Evolutionary conservation across 768 basidiomycete species (phyloP), one percentile per base, ranked within the genome.

Genomic region (Amanita jacksonii): DNA sequence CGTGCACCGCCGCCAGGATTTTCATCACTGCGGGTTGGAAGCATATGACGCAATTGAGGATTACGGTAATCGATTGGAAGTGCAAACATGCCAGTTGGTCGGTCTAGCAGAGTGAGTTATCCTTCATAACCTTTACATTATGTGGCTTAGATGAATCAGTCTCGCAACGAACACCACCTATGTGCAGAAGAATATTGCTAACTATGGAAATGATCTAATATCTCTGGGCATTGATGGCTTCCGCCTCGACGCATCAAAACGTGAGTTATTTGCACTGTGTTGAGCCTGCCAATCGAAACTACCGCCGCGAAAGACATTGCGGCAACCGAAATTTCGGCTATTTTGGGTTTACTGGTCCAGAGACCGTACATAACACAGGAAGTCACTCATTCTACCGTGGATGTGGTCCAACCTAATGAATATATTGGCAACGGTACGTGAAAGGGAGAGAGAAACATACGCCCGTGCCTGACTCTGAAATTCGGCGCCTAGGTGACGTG

Each of bases 351-450:
- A 5, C 59, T 83, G 8, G 60, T 59, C 1, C 46, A 47, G 2
- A 53, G 25, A 4, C 70, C 72, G 0, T 83, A 82, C 52, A 71
- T 83, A 32, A 78, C 79, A 0, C 82, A 83, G 54, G 82, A 83
- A 54, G 70, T 71, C 19, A 69, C 70, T n/a, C 78, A 63, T 23
- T 70, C 70, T 9, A 38, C 58, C 0, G 77, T 75, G 0, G 69
- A 81, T 46, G 66, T 75, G 2, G 57, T 74, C 10, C 69, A 71
- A 35, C 80, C 81, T 0, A 67, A 67, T 1, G 69, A 80, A 52
- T 85, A 83, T 52, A 62, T 62, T 6, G 54, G 53, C 0, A 80
- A 69, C 47, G 38, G 38, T 39, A 13, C 25, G 38, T 22, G 8
- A 22, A 39, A 25, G 8, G 3, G 13, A n/a, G 24, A 4, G 5